Percentiles rank a stretch among this genome's conserved stretches.
phyloP scores from a whole-genome alignment of 371 early-diverging fungal species.

The Mucor plumbeus region DNA sequence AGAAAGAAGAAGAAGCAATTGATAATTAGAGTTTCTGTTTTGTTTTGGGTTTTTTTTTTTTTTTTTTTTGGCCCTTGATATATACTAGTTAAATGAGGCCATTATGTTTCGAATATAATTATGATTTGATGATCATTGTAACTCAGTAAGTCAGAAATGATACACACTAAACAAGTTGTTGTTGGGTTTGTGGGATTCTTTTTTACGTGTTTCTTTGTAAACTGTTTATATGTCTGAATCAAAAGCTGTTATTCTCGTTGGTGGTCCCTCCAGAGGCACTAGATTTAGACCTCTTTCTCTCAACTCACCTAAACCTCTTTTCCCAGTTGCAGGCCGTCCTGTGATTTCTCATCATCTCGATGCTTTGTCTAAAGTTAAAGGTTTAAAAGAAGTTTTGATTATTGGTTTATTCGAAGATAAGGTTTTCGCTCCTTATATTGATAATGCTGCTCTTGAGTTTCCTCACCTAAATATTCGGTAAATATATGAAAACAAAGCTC shows the following conservation, averaged over 20 bases:
- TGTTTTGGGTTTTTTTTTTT: too few relatives aligned
- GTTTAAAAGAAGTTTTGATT: constrained; percentile 90
- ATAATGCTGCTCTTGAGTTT: constrained; percentile 83
- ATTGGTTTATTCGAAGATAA: constrained; percentile 96
- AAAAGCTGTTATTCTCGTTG: constrained; percentile 95
- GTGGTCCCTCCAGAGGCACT: constrained; percentile 96
- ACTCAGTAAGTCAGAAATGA: background rate
- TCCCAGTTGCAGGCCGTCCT: constrained; percentile 95
- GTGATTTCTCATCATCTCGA: constrained; percentile 95
- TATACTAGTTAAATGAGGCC: background rate
- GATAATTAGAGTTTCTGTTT: background rate
- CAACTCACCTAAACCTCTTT: constrained; percentile 95
- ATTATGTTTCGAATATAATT: background rate
- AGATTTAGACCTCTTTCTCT: constrained; percentile 97
- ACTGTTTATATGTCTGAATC: constrained; percentile 18
- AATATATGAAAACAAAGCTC: background rate
- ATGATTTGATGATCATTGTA: background rate
- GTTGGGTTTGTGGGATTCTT: background rate
- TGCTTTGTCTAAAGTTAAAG: constrained; percentile 85
- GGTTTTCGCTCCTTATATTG: constrained; percentile 87
- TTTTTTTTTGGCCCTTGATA: background rate
- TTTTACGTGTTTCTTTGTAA: constrained; percentile 11
- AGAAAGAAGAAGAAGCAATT: background rate
- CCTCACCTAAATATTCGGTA: constrained; percentile 85
- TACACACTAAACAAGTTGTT: background rate